Conservation (phyloP, 192 early-diverging fungal species). For the Gigaspora rosea region DNA sequence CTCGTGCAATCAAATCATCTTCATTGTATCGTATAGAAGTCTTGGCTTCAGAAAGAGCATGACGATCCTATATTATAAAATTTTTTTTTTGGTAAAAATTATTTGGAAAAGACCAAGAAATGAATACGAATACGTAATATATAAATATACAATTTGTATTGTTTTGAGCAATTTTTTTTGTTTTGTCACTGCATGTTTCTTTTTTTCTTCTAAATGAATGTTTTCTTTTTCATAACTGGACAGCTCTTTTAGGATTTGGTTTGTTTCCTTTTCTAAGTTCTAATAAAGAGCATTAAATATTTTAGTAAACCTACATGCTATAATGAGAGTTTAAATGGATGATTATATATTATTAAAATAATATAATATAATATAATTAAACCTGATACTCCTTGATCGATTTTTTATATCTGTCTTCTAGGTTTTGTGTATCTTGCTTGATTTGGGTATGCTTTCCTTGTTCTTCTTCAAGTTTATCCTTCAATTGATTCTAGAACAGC, state of each 20-base stretch:
- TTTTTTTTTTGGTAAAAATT: background rate
- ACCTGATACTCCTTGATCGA: conserved; percentile 64
- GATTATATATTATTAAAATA: background rate
- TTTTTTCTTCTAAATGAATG: conserved; percentile 84
- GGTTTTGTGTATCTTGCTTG: conserved; percentile 56
- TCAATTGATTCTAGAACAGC: conserved; percentile 50
- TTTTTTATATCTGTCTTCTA: conserved; percentile 62
- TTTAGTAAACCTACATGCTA: background rate
- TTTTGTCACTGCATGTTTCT: conserved; percentile 78
- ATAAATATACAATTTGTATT: conserved; percentile 56
- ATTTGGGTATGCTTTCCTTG: conserved; percentile 57
- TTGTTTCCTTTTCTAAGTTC: conserved; percentile 58
- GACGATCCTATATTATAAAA: conserved; percentile 50
- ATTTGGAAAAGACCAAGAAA: background rate
- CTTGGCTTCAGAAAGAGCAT: conserved; percentile 59
- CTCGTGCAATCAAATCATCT: conserved; percentile 57
- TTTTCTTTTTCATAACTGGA: conserved; percentile 75
- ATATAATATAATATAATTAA: conserved; percentile 3
- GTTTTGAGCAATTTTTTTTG: conserved; percentile 74
- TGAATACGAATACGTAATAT: background rate
- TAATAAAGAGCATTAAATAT: conserved; percentile 8
- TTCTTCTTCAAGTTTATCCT: conserved; percentile 61
- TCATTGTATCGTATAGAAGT: conserved; percentile 73
- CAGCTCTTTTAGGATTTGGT: conserved; percentile 59
- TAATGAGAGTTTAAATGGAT: background rate